Conservation (phyloP, 805 yeast species). For the Candida stauntonica region DNA sequence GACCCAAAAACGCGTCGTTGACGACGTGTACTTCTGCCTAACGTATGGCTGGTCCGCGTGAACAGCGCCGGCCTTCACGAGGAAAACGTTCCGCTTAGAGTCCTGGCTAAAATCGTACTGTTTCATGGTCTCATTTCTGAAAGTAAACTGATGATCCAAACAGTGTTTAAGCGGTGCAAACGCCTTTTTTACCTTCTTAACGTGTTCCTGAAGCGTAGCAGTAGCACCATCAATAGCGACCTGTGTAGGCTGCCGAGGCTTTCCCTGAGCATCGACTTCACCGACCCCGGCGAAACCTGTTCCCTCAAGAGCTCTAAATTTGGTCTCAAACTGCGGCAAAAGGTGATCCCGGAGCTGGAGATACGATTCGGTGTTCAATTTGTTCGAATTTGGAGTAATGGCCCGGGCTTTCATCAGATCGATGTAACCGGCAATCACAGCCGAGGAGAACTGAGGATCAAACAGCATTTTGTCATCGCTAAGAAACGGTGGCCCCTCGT, state of each 20-base stretch:
- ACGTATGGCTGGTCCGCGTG: neutral
- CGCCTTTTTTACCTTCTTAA: neutral
- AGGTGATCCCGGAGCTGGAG: neutral
- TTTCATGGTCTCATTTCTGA: neutral
- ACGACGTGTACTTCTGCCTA: neutral
- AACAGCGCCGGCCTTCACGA: neutral
- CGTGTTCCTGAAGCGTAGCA: neutral
- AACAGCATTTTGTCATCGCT: neutral
- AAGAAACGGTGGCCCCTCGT: neutral
- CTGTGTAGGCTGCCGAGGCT: neutral
- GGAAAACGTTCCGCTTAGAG: neutral
- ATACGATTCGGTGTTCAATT: neutral
- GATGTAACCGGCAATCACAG: neutral
- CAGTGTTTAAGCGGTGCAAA: neutral
- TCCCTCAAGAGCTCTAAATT: neutral
- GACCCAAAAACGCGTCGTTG: neutral
- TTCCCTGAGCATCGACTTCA: neutral
- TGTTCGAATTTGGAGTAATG: neutral
- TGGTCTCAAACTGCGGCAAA: neutral
- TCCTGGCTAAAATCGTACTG: neutral
- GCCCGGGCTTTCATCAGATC: neutral
- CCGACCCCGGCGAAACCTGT: neutral
- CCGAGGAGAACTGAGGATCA: neutral
- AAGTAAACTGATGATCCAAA: neutral
- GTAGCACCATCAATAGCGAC: neutral